Conservation (phyloP, 2,329 filamentous ascomycete genomes). For the Reticulascus tulasneorum region DNA sequence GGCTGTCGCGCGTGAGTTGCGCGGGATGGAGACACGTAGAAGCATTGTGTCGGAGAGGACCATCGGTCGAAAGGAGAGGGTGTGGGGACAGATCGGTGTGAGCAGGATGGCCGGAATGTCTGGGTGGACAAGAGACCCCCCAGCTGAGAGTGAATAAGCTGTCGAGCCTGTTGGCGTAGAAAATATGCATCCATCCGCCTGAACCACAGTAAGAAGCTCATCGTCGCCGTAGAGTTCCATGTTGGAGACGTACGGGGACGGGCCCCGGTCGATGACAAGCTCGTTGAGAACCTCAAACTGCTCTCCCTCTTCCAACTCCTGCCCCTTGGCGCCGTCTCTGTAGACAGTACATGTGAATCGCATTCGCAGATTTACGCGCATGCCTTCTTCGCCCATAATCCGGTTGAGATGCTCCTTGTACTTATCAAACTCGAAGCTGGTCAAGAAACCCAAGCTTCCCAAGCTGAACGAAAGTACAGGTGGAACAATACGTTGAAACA, state of each 20-base stretch:
- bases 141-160: constrained; percentile 92
- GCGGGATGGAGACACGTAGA: constrained; percentile 81
- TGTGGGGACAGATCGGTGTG: constrained; percentile 96
- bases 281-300: constrained; percentile 98
- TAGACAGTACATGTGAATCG: constrained; percentile 98
- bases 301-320: constrained; percentile 80
- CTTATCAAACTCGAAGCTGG: constrained; percentile 79
- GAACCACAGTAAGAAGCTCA: constrained; percentile 89
- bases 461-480: constrained; percentile 82
- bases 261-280: constrained; percentile 94
- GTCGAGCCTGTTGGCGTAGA: constrained; percentile 93
- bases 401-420: constrained; percentile 84
- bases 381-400: constrained; percentile 90
- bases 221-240: constrained; percentile 94
- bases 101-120: constrained; percentile 95
- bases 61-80: constrained; percentile 95
- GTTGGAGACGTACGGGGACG: constrained; percentile 94
- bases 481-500: constrained; percentile 86
- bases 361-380: constrained; percentile 98
- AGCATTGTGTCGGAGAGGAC: constrained; percentile 93
- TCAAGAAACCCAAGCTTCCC: constrained; percentile 83
- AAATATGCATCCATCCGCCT: constrained; percentile 97
- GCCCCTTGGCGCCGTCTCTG: constrained; percentile 58
- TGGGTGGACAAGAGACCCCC: constrained; percentile 91
- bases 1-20: constrained; percentile 81